Base-by-base conservation (phyloP, 139 green algal species). In the Chlorella sp. region DNA sequence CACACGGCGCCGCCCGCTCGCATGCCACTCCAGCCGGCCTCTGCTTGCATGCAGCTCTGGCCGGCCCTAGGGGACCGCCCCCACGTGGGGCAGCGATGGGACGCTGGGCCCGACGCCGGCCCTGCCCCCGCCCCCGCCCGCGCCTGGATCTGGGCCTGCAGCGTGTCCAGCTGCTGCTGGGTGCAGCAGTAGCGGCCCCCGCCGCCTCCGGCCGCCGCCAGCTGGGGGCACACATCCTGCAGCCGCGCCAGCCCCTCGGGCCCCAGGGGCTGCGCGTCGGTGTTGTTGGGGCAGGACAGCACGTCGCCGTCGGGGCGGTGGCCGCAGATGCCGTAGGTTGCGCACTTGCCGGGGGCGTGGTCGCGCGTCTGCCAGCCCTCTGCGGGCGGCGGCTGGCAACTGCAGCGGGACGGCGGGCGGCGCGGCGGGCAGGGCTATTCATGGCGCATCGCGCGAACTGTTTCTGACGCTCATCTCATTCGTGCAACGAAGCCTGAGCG, bases 171-270 rank as follows among this genome's bases (percentile, higher is more conserved):
- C 74, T 97, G 93, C 41, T 90, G 76, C 64, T 89, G 67, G 0
- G 86, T 92, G 83, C 93, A 97, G 88, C 93, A 97, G 56, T 91
- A 90, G 0, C 85, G 86, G 8, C 64, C 43, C 6, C 38, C 50
- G 0, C 77, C 77, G 21, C 82, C 83, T 45, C 60, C n/a, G 27
- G 87, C 82, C 5, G 77, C 67, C 69, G 85, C 90, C 29, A 97
- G 77, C 36, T 83, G 82, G 14, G 93, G 93, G 70, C 93, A 97
- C 42, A 83, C 77, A 1, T 67, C 59, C 65, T 82, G 79, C 53
- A 82, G 77, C 48, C 55, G 79, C 59, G 60, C 87, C 55, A 79
- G 67, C 12, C 76, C 77, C 19, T 33, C 25, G n/a, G n/a, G 41
- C 6, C 61, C 35, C 23, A 81, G 36, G 6, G 65, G 29, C 36